A percentile compares a stretch with the other conserved stretches of the same genome.
phyloP scores from a whole-genome alignment of 2,329 filamentous ascomycete genomes.

The Moelleriella libera region DNA sequence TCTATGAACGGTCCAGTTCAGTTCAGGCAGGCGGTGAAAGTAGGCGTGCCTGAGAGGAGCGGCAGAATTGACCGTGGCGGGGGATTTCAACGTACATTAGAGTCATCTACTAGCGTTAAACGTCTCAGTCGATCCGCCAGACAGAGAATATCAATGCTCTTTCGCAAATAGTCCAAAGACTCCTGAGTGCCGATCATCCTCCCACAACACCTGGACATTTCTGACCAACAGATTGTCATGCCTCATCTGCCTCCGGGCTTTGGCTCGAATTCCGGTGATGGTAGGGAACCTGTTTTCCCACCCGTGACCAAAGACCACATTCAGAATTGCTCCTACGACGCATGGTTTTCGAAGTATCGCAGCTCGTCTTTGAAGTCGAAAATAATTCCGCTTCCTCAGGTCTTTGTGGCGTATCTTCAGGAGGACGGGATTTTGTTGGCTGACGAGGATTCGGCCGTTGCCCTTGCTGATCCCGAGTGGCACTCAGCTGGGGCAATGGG shows the following conservation, averaged over 20 bases:
- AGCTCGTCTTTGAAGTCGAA: constrained; percentile 72
- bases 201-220: too few relatives aligned
- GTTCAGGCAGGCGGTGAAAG: constrained; percentile 10
- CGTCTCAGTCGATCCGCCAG: too few relatives aligned
- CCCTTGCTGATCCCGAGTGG: constrained; percentile 43
- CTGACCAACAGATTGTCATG: constrained; percentile 10
- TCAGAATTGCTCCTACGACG: constrained; percentile 84
- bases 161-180: not conserved
- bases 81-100: not conserved
- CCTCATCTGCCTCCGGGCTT: constrained; percentile 16
- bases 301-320: constrained; percentile 79
- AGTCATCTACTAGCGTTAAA: too few relatives aligned
- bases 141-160: too few relatives aligned
- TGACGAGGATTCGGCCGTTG: constrained; percentile 43
- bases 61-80: constrained; percentile 15
- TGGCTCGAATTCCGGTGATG: constrained; percentile 5
- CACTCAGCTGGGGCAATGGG: constrained; percentile 17
- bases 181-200: not conserved
- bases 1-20: not conserved
- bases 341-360: constrained; percentile 80
- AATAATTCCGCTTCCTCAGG: constrained; percentile 59
- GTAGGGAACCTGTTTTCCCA: constrained; percentile 50
- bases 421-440: constrained; percentile 87
- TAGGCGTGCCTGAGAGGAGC: not conserved
- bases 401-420: constrained; percentile 75